Base-by-base conservation (phyloP, 139 green algal species). In the Asterochloris erici region DNA sequence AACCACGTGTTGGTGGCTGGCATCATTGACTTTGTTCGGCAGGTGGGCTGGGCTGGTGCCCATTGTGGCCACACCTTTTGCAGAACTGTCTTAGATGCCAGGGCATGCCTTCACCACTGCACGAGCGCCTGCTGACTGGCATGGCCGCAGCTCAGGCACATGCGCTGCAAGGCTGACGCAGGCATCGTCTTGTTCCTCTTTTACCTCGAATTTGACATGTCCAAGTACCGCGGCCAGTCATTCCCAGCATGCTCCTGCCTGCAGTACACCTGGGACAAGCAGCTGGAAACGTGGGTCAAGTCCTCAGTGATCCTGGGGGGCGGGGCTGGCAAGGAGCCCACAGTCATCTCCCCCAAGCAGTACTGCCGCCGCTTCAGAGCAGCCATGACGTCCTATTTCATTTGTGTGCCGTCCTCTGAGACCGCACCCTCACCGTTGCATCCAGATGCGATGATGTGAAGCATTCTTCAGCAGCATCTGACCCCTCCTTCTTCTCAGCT, bases 251-350 rank as follows among this genome's bases (percentile, higher is more conserved):
- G 24, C 88, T 90, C 27, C 87, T 23, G 9, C 14, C 19, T 86
- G 80, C 91, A 96, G 89, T 99, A 98, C 87, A 99, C 96, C 13
- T 98, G 93, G 94, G 96, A 99, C 89, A 99, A 99, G 90, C 92
- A 97, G 84, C 86, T 99, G 29, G 96, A 99, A 88, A 97, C 90
- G 38, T 98, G 94, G 95, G 94, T 99, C n/a, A 99, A 99, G 91
- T 89, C 88, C 24, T 92, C 79, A 70, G 96, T 93, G 54, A 92
- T 98, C 26, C 86, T 99, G 85, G 96, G 95, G 1, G 38, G 38
- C 38, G 88, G 87, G 16, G 84, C 71, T 77, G 83, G 86, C 54
- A 90, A 94, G 84, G 92, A 96, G 86, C 96, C 96, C 12, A 99
- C 96, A 29, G 93, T 99, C 79, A 93, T 99, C 38, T 98, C 94